These are phyloP conservation scores for Penicillium silybi DNA, from an alignment of 495 filamentous ascomycete species.

Conservation along the genomic window DNA sequence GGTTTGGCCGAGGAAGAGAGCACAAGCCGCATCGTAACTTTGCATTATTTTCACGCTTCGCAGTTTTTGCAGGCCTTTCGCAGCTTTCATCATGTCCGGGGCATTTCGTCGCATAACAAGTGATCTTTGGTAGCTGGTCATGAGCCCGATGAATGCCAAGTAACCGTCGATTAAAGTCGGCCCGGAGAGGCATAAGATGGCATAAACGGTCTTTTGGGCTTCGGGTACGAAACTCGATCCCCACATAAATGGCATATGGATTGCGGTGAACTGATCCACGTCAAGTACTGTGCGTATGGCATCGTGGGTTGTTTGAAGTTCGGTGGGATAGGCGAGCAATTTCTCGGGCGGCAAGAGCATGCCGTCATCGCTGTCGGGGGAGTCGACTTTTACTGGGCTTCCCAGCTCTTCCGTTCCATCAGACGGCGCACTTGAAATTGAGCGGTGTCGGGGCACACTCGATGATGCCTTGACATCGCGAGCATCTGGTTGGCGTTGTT, in stretches of 20 bases:
- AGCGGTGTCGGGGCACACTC: constrained; percentile 4
- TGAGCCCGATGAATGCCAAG: constrained; percentile 22
- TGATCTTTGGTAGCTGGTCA: constrained; percentile 24
- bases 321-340: constrained; percentile 11
- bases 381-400: constrained; percentile 1
- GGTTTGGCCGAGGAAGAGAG: constrained; percentile 26
- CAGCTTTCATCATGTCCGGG: constrained; percentile 23
- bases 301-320: constrained; percentile 19
- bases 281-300: constrained; percentile 24
- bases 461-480: background rate
- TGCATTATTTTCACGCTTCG: constrained; percentile 18
- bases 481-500: background rate
- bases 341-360: constrained; percentile 17
- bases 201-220: constrained; percentile 17
- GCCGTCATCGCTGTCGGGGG: constrained; percentile 1
- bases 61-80: constrained; percentile 22
- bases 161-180: constrained; percentile 24
- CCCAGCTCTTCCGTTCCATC: background rate
- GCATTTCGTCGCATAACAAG: constrained; percentile 18
- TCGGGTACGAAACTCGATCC: constrained; percentile 19
- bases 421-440: constrained; percentile 4
- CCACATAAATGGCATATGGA: constrained; percentile 24
- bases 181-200: constrained; percentile 17
- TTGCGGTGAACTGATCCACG: constrained; percentile 20
- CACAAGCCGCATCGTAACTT: constrained; percentile 23